Evolutionary conservation across 2,329 filamentous ascomycete genomes (phyloP).

Genomic region (Coccinonectria pachysandricola): DNA sequence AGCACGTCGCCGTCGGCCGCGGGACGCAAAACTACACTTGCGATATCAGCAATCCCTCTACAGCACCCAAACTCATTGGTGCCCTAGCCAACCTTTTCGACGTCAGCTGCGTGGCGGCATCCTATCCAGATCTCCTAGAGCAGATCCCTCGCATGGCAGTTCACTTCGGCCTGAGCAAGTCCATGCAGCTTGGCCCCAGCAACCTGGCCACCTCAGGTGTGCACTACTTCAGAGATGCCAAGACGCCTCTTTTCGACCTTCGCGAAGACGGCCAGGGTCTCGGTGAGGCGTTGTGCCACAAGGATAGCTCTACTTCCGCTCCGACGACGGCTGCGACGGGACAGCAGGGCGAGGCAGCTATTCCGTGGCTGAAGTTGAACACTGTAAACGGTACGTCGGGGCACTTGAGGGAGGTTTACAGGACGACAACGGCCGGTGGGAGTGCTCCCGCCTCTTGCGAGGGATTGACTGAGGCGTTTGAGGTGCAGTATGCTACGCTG

Average conservation of each 20-base stretch:
- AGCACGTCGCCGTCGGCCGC: constrained; percentile 75
- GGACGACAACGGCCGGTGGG: constrained; percentile 76
- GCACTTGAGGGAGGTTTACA: constrained; percentile 65
- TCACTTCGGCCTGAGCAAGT: constrained; percentile 46
- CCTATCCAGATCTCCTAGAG: constrained; percentile 55
- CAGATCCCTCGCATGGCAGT: constrained; percentile 59
- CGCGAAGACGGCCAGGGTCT: constrained; percentile 43
- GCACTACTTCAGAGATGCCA: constrained; percentile 67
- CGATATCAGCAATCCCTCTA: constrained; percentile 46
- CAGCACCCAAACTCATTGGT: constrained; percentile 55
- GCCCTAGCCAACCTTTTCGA: constrained; percentile 83
- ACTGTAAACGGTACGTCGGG: constrained; percentile 43
- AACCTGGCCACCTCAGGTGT: constrained; percentile 59
- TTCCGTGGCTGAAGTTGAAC: constrained; percentile 70
- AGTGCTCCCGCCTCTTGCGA: constrained; percentile 62
- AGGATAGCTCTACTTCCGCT: constrained; percentile 50
- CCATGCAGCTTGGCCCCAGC: constrained; percentile 40
- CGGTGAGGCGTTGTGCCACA: constrained; percentile 52
- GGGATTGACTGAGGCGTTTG: constrained; percentile 51
- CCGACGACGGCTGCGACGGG: constrained; percentile 52
- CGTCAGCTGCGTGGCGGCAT: constrained; percentile 65
- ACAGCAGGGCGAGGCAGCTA: constrained; percentile 53
- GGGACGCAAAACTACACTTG: constrained; percentile 96
- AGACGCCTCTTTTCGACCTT: constrained; percentile 73
- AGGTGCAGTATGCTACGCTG: constrained; percentile 73